These are phyloP conservation scores for Taxillus chinensis DNA, from an alignment of 164 flowering plant species.

Conservation along the genomic window DNA sequence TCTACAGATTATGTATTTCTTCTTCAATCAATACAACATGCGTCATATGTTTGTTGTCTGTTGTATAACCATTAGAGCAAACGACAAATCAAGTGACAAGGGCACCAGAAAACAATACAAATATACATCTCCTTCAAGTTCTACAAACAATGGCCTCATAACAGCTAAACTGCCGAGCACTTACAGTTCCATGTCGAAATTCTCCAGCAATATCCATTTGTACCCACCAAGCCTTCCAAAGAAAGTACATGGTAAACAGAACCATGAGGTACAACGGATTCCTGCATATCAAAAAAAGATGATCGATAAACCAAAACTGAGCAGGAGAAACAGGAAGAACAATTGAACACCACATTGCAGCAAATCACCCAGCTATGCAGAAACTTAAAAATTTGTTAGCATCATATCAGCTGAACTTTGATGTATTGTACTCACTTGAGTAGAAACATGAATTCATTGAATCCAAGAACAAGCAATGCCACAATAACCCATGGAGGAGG, in stretches of 20 bases:
- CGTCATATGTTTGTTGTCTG: no score
- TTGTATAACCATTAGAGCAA: no score
- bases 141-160: no score
- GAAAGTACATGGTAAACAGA: conserved; percentile 33
- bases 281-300: conserved; percentile 23
- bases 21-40: no score
- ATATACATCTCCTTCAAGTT: no score
- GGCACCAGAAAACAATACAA: no score
- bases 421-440: conserved; percentile 28
- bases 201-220: conserved; percentile 48
- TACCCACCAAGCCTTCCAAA: conserved; percentile 58
- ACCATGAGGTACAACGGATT: conserved; percentile 55
- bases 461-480: conserved; percentile 58
- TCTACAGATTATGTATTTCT: no score
- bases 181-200: conserved; percentile 58
- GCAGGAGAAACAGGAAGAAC: neutral
- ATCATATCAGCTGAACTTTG: neutral
- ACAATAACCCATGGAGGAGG: conserved; percentile 86
- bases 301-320: neutral
- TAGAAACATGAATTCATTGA: conserved; percentile 64
- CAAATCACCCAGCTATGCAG: neutral
- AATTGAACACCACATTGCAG: neutral
- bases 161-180: conserved; percentile 11
- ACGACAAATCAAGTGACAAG: no score
- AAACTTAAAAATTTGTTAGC: neutral